Base-by-base conservation (phyloP, 306 rosid genomes). In the Rosa rugosa region DNA sequence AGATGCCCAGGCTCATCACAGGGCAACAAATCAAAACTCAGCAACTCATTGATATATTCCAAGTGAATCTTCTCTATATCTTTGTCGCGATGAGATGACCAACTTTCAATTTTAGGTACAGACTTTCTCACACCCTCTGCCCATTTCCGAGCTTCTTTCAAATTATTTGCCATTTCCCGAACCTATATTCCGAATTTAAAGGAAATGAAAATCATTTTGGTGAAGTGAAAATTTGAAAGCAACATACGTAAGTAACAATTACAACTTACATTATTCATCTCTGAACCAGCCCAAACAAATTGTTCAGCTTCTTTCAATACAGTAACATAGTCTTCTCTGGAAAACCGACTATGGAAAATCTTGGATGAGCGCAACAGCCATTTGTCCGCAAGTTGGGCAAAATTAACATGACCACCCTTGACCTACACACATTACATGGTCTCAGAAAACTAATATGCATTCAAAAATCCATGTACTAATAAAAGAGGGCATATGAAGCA, bases 251-350 rank as follows among this genome's bases (percentile, higher is more conserved):
- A 76, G 72, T 23, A 73, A 40, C 23, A 60, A 44, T 62, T 41
- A 68, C 81, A 77, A 89, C 97, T 88, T 81, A 95, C 99, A 75
- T 87, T 83, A 88, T 95, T 91, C 97, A 92, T 91, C 88, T 95
- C 99, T 20, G 92, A 86, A 82, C 99, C 98, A 83, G 96, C 99
- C 99, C 99, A 95, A 70, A 95, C 88, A 85, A 92, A 93, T 82
- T 95, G 99, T 78, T 95, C 97, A 82, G 99, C 94, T 82, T 90
- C 88, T 87, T 83, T 91, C 80, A 92, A 76, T 46, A 84, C 83
- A 68, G 86, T 67, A 79, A 72, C 84, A 85, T 79, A 91, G 34
- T 87, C 91, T 84, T 91, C 96, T 57, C 80, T 83, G 50, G 87
- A 88, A 85, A 85, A 91, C 14, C 67, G 86, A 59, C 85, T 86